Evolutionary conservation across 1,284 basidiomycete species (phyloP).

Genomic region (Naganishia albida): DNA sequence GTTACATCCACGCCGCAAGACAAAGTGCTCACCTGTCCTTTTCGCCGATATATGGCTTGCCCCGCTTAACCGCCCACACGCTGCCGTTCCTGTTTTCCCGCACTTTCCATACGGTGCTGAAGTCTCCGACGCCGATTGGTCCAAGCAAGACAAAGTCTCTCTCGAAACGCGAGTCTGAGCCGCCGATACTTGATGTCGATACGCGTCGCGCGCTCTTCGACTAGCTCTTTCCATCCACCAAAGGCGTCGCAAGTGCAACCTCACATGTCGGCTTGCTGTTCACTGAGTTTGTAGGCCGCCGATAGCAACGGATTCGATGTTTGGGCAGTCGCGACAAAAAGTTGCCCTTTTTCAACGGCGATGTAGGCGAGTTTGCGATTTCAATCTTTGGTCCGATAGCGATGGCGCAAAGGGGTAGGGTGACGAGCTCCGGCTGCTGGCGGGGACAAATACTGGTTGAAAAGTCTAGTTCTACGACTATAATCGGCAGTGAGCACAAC

Average conservation of each 20-base stretch:
- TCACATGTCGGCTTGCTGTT: conserved; percentile 28
- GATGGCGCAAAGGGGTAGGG: conserved; percentile 30
- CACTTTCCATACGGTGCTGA: conserved; percentile 90
- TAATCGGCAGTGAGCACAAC: neutral
- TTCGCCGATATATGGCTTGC: conserved; percentile 83
- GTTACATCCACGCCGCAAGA: conserved; percentile 6
- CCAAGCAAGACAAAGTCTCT: conserved; percentile 70
- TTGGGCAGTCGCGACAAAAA: conserved; percentile 30
- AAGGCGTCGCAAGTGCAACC: neutral
- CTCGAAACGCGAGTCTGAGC: conserved; percentile 42
- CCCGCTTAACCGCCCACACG: conserved; percentile 89
- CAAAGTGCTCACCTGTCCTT: conserved; percentile 68
- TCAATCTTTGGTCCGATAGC: conserved; percentile 4
- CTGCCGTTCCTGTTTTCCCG: conserved; percentile 64
- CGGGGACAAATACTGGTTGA: conserved; percentile 20
- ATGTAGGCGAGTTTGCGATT: conserved; percentile 27
- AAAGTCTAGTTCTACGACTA: conserved; percentile 26
- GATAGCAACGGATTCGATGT: conserved; percentile 49
- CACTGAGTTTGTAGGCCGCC: conserved; percentile 40
- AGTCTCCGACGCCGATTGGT: conserved; percentile 85
- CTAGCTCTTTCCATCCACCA: conserved; percentile 1
- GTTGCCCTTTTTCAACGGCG: conserved; percentile 26
- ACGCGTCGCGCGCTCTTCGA: conserved; percentile 23
- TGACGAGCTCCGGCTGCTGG: conserved; percentile 27
- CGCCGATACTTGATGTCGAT: conserved; percentile 19